Evolutionary conservation across 345 rosid species (phyloP), one percentile per base, ranked within the genome.

Genomic region (Conringia planisiliqua): DNA sequence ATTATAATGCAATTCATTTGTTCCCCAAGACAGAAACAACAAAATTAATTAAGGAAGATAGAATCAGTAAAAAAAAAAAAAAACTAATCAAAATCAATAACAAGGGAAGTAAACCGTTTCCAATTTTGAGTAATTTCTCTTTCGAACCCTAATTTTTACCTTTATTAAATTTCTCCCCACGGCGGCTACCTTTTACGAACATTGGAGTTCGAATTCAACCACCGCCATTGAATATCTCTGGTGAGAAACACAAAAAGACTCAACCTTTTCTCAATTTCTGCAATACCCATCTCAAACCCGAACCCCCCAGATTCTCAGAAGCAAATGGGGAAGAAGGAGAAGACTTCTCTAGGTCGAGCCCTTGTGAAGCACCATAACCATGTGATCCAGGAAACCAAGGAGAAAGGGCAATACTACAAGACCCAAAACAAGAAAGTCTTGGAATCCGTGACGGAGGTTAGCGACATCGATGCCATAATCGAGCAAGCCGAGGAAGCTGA

Each of bases 341-440:
- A 95, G 83, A 78, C 91, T 8, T 82, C 84, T 62, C 82, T 95
- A 0, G 99, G 97, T 0, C 83, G 99, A 64, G 79, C 96, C 1
- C 71, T 89, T 63, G 97, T 91, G 85, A 94, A 87, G 87, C 97
- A 92, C 77, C 97, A 92, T 64, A 94, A 89, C 80, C 90, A 90
- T 46, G 87, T 86, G 97, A 83, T 91, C 48, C 89, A 82, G 24
- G 85, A 90, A 77, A 73, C 97, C 39, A 94, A 90, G 75, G 97
- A 90, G 61, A 94, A 91, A 66, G 97, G 96, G 17, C 78, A 66
- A 6, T 74, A 62, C 50, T 91, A 89, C 83, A 65, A 77, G 55
- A 73, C 73, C 52, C 92, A 79, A 36, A 81, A 85, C 65, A 90
- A 89, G 82, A 93, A 94, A 71, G 85, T 87, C 62, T 84, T 95